A percentile compares a stretch with the other conserved stretches of the same genome.
phyloP scores from a whole-genome alignment of 2,329 filamentous ascomycete genomes.

The Fusarium musae region DNA sequence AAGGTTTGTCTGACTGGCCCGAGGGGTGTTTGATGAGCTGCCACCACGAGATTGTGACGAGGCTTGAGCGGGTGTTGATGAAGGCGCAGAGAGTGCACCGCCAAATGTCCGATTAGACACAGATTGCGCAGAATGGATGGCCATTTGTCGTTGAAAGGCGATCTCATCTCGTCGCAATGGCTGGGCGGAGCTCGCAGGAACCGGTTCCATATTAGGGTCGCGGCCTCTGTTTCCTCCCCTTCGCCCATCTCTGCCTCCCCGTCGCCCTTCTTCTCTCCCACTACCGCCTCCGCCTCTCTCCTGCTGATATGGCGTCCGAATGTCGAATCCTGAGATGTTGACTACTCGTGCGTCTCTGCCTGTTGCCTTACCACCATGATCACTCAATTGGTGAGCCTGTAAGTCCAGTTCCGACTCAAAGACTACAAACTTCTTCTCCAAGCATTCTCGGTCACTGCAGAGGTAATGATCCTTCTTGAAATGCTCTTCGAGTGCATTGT shows the following conservation, averaged over 20 bases:
- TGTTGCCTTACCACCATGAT: constrained; percentile 87
- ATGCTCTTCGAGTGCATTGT: constrained; percentile 85
- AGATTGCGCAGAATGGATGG: constrained; percentile 88
- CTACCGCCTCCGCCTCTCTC: constrained; percentile 58
- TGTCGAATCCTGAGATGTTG: constrained; percentile 88
- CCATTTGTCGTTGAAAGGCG: constrained; percentile 91
- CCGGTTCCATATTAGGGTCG: constrained; percentile 85
- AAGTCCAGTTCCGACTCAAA: constrained; percentile 95
- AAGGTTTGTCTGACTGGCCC: constrained; percentile 40
- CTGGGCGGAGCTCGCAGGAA: constrained; percentile 81
- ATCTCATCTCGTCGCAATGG: constrained; percentile 86
- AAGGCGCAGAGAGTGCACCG: constrained; percentile 73
- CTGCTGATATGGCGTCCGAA: constrained; percentile 76
- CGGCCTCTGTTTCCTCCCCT: constrained; percentile 70
- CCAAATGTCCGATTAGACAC: constrained; percentile 84
- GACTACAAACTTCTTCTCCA: constrained; percentile 98
- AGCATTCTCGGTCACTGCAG: constrained; percentile 85
- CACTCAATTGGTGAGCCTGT: constrained; percentile 89
- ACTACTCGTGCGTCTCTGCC: constrained; percentile 85
- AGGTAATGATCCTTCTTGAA: constrained; percentile 89
- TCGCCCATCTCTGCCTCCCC: constrained; percentile 66
- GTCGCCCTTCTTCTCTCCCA: constrained; percentile 55
- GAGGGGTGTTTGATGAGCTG: constrained; percentile 39
- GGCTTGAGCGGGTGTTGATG: constrained; percentile 40
- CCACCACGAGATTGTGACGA: constrained; percentile 39